Conservation (phyloP, 768 basidiomycete genomes). For the Pulveroboletus sp. region DNA sequence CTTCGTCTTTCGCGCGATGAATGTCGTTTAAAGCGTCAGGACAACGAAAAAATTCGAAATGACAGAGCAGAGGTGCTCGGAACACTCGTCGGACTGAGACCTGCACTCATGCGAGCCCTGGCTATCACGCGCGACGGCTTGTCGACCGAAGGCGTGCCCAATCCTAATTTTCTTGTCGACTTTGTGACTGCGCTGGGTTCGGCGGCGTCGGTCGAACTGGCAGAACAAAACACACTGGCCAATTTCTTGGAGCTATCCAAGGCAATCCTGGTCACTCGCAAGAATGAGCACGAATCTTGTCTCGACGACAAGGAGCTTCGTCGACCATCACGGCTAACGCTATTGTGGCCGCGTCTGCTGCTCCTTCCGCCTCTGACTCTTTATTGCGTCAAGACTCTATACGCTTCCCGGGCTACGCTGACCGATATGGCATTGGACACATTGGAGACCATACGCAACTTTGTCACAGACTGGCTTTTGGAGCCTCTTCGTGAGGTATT, state of each 20-base stretch:
- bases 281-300: constrained; percentile 27
- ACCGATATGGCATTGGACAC: constrained; percentile 56
- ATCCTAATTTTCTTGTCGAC: constrained; percentile 17
- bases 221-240: constrained; percentile 9
- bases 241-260: constrained; percentile 18
- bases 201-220: constrained; percentile 13
- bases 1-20: constrained; percentile 66
- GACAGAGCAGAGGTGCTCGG: constrained; percentile 69
- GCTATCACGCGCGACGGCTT: constrained; percentile 4
- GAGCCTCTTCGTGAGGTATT: constrained; percentile 82
- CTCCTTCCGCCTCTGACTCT: constrained; percentile 68
- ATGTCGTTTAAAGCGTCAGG: constrained; percentile 55
- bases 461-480: constrained; percentile 80
- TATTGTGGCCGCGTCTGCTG: constrained; percentile 80
- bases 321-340: constrained; percentile 66
- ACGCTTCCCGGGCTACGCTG: constrained; percentile 59
- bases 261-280: constrained; percentile 25
- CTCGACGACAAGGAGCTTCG: constrained; percentile 41
- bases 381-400: constrained; percentile 48
- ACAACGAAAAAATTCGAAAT: constrained; percentile 64
- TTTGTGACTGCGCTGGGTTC: constrained; percentile 20
- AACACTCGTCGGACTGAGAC: constrained; percentile 52
- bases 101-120: constrained; percentile 38
- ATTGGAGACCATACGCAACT: constrained; percentile 64
- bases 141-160: constrained; percentile 1